phyloP scores from a whole-genome alignment of 2,329 filamentous ascomycete genomes.

The Talaromyces sp. region DNA sequence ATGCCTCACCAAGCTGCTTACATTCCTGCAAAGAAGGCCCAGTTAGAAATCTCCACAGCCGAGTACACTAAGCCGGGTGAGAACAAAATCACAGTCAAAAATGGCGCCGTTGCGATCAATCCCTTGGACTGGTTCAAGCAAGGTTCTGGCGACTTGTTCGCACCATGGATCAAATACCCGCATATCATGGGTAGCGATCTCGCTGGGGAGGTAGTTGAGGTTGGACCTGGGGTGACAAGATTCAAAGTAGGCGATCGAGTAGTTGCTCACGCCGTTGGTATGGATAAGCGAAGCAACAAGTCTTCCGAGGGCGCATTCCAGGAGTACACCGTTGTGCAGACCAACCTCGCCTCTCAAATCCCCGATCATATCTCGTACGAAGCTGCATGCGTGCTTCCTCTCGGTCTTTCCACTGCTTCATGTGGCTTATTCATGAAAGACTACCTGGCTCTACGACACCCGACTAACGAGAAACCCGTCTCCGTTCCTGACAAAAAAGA shows the following conservation, averaged over 20 bases:
- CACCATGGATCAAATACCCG: conserved; percentile 19
- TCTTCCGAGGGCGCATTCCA: conserved; percentile 26
- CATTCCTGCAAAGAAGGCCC: conserved; percentile 7
- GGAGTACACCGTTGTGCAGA: conserved; percentile 22
- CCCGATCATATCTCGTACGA: conserved; percentile 25
- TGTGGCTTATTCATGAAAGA: conserved; percentile 26
- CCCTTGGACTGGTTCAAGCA: conserved; percentile 35
- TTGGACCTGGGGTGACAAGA: not conserved
- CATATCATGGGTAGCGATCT: conserved; percentile 10
- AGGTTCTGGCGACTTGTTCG: conserved; percentile 17
- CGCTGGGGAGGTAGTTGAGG: conserved; percentile 3
- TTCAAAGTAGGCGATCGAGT: conserved; percentile 6
- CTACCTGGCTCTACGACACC: conserved; percentile 19
- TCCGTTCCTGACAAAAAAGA: not conserved
- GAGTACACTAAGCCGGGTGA: conserved; percentile 4
- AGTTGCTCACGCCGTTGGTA: conserved; percentile 10
- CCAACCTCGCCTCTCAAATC: conserved; percentile 20
- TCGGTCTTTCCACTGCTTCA: conserved; percentile 26
- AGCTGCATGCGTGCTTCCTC: conserved; percentile 26
- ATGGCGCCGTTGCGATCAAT: conserved; percentile 25
- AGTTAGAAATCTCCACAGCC: conserved; percentile 5
- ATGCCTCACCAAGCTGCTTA: conserved; percentile 17
- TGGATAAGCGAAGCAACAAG: conserved; percentile 17
- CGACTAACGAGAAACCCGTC: not conserved
- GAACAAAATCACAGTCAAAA: conserved; percentile 22